These are phyloP conservation scores for Vitis amurensis DNA, from an alignment of 164 flowering plant genomes.

Conservation along the genomic window DNA sequence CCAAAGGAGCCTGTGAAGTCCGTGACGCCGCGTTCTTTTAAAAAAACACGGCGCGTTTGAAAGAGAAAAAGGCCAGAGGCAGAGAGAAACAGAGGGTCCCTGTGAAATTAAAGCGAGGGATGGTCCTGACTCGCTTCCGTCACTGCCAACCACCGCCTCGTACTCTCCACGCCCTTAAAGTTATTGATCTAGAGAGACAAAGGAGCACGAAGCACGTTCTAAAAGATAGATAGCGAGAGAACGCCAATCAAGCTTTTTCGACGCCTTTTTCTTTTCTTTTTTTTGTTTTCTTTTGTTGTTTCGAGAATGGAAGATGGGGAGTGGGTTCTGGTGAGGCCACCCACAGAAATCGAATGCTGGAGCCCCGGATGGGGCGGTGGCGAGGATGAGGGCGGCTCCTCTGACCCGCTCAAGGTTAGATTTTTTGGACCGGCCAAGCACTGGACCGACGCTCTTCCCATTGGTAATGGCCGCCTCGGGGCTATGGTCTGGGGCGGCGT, in stretches of 20 bases:
- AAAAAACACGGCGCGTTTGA: no score
- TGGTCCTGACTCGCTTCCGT: no score
- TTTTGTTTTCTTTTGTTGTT: neutral
- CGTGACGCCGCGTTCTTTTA: no score
- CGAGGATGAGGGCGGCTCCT: conserved; percentile 4
- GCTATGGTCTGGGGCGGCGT: conserved; percentile 97
- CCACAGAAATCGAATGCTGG: conserved; percentile 51
- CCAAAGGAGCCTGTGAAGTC: no score
- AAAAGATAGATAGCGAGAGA: neutral
- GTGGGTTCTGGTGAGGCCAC: conserved; percentile 54
- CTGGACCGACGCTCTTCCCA: conserved; percentile 93
- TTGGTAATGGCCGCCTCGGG: conserved; percentile 95
- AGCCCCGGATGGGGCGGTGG: conserved; percentile 31
- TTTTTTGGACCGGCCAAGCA: conserved; percentile 67
- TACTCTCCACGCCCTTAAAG: no score
- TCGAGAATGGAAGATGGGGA: conserved; percentile 38
- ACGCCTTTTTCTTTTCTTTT: neutral
- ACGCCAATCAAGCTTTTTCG: neutral
- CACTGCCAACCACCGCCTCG: neutral
- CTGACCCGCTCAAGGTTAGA: conserved; percentile 51
- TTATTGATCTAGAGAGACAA: no score
- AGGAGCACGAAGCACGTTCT: neutral
- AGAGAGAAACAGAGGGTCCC: no score
- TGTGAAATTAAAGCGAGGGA: no score
- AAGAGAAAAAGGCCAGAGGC: no score